phyloP scores from a whole-genome alignment of 176 grass and related monocot genomes.

The Rhynchospora tenuis region DNA sequence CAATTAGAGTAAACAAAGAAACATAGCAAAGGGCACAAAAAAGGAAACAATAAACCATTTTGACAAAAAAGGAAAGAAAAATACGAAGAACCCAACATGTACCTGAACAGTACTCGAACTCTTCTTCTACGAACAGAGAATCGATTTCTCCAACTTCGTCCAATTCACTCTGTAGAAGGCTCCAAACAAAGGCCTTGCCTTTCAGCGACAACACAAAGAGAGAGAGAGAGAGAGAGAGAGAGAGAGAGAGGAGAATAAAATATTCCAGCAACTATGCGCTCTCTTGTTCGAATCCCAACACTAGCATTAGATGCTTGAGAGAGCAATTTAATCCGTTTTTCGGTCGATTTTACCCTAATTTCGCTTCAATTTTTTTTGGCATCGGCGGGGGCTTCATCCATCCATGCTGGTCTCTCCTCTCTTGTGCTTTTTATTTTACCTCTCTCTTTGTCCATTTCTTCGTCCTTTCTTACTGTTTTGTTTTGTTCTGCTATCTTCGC shows the following conservation, averaged over 20 bases:
- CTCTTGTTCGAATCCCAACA: conserved; percentile 18
- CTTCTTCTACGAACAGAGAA: not conserved
- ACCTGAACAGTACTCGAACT: not conserved
- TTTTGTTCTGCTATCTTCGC: not conserved
- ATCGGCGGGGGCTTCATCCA: not conserved
- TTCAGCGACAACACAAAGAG: not conserved
- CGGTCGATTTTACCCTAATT: conserved; percentile 11
- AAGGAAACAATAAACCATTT: not conserved
- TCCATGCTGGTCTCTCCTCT: not conserved
- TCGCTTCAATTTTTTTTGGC: not conserved
- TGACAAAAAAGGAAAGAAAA: not conserved
- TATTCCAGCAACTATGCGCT: not conserved
- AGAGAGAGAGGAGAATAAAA: not conserved
- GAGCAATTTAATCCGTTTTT: not conserved
- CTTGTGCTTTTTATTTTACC: not conserved
- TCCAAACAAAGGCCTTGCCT: conserved; percentile 10
- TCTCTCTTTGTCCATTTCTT: conserved; percentile 2
- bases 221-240: not conserved
- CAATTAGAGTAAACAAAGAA: not conserved
- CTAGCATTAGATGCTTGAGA: conserved; percentile 23
- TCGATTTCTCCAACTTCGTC: conserved; percentile 12
- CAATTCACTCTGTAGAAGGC: conserved; percentile 4
- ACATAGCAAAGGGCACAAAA: not conserved
- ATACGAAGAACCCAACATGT: not conserved
- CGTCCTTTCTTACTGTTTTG: conserved; percentile 9